Conservation (phyloP, 31 red algal species). For the Odonthalia washingtoniensis region DNA sequence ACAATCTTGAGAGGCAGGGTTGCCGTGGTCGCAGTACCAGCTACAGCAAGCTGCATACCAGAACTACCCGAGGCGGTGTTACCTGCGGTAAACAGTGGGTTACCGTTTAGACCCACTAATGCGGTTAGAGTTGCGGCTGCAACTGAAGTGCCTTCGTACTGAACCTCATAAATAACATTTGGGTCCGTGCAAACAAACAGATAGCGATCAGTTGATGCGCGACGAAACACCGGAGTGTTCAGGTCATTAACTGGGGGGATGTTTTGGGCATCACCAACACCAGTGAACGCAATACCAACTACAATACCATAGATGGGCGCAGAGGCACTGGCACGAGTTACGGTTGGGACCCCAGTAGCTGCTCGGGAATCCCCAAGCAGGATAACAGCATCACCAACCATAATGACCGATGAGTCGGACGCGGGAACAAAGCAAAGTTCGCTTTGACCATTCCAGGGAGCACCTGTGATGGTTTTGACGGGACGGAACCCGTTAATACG, state of each 20-base stretch:
- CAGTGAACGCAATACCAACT: background rate
- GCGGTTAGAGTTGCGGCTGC: background rate
- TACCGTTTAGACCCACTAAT: background rate
- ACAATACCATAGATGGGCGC: slow-evolving; percentile 3
- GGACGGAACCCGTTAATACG: background rate
- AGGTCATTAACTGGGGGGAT: background rate
- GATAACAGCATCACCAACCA: background rate
- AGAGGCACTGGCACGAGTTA: slow-evolving; percentile 8
- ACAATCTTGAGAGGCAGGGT: slow-evolving; percentile 2
- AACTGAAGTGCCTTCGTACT: background rate
- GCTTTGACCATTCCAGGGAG: background rate
- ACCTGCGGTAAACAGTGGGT: background rate
- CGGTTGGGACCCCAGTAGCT: background rate
- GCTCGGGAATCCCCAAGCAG: background rate
- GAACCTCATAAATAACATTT: background rate
- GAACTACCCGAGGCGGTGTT: background rate
- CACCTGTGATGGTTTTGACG: background rate
- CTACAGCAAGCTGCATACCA: background rate
- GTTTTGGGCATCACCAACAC: background rate
- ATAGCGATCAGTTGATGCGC: slow-evolving; percentile 1
- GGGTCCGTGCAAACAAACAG: background rate
- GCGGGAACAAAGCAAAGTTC: background rate
- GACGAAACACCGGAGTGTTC: too few species aligned
- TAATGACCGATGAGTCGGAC: background rate
- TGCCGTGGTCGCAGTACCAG: background rate